These are phyloP conservation scores for Aspergillus vadensis DNA, from an alignment of 2,329 filamentous ascomycete genomes.

Conservation along the genomic window DNA sequence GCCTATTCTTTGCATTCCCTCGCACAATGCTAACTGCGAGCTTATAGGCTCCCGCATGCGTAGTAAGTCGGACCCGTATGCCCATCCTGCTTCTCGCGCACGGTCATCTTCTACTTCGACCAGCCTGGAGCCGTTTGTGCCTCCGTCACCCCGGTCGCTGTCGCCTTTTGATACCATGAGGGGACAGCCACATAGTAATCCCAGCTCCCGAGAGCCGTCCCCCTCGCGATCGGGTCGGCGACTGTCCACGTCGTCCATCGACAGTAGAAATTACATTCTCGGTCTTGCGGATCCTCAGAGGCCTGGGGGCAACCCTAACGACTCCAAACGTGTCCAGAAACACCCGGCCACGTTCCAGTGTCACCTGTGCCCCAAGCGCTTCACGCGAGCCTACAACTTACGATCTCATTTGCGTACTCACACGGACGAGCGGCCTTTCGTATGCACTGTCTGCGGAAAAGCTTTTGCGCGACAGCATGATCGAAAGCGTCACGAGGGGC, in stretches of 20 bases:
- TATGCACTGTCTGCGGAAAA: constrained; percentile 95
- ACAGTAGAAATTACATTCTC: constrained; percentile 76
- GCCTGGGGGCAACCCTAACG: constrained; percentile 62
- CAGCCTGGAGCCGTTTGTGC: constrained; percentile 35
- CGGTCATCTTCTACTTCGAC: constrained; percentile 38
- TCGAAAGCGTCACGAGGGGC: constrained; percentile 91
- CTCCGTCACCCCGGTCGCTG: constrained; percentile 44
- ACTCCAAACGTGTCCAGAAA: constrained; percentile 86
- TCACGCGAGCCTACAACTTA: constrained; percentile 94
- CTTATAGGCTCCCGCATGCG: constrained; percentile 55
- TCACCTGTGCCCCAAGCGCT: constrained; percentile 87
- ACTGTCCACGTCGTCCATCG: constrained; percentile 51
- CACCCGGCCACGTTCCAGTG: constrained; percentile 98
- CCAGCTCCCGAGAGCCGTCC: constrained; percentile 48
- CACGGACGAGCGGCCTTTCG: constrained; percentile 94
- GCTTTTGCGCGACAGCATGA: constrained; percentile 97
- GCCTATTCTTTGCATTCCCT: not conserved
- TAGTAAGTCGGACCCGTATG: constrained; percentile 64
- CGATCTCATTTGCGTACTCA: constrained; percentile 94
- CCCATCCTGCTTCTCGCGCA: constrained; percentile 46
- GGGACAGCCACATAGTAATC: constrained; percentile 41
- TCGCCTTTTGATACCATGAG: constrained; percentile 44
- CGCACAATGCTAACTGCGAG: constrained; percentile 8
- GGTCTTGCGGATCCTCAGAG: constrained; percentile 87
- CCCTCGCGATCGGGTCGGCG: constrained; percentile 47